These are phyloP conservation scores for Beauveria sp. DNA, from an alignment of 2,329 filamentous ascomycete genomes.

Conservation along the genomic window DNA sequence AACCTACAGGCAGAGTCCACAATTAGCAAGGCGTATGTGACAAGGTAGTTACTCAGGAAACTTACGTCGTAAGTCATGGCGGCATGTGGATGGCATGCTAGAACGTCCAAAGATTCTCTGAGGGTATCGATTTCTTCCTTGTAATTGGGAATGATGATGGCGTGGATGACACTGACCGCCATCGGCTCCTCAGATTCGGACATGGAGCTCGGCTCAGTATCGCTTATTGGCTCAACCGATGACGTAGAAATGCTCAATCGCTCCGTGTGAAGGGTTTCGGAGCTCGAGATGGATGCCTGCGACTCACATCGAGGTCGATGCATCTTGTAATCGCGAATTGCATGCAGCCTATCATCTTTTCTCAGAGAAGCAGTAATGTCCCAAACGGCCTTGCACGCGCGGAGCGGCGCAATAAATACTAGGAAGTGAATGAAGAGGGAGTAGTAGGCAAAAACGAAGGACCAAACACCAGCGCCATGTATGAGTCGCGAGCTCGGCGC, in stretches of 20 bases:
- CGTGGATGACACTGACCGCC: conserved; percentile 48
- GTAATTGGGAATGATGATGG: conserved; percentile 66
- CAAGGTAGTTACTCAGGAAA: conserved; percentile 16
- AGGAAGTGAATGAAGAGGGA: conserved; percentile 57
- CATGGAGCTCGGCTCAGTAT: conserved; percentile 40
- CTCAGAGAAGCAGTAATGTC: conserved; percentile 46
- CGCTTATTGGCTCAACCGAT: conserved; percentile 42
- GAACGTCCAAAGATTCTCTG: conserved; percentile 59
- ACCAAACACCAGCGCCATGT: conserved; percentile 41
- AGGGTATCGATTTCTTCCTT: conserved; percentile 64
- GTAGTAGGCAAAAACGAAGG: conserved; percentile 54
- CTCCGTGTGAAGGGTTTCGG: conserved; percentile 40
- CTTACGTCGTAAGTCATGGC: conserved; percentile 61
- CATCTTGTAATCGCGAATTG: conserved; percentile 38
- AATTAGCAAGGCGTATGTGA: neutral
- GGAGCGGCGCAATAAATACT: conserved; percentile 55
- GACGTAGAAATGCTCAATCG: conserved; percentile 40
- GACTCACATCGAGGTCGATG: conserved; percentile 47
- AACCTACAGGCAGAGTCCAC: conserved; percentile 36
- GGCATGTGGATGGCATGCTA: conserved; percentile 60
- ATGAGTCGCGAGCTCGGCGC: conserved; percentile 22
- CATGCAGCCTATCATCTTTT: conserved; percentile 36
- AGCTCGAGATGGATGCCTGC: conserved; percentile 47
- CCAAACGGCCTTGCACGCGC: conserved; percentile 55
- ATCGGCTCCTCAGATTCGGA: conserved; percentile 35